Conservation (phyloP, 352 stramenopile genomes). For the Pythium dissimile region DNA sequence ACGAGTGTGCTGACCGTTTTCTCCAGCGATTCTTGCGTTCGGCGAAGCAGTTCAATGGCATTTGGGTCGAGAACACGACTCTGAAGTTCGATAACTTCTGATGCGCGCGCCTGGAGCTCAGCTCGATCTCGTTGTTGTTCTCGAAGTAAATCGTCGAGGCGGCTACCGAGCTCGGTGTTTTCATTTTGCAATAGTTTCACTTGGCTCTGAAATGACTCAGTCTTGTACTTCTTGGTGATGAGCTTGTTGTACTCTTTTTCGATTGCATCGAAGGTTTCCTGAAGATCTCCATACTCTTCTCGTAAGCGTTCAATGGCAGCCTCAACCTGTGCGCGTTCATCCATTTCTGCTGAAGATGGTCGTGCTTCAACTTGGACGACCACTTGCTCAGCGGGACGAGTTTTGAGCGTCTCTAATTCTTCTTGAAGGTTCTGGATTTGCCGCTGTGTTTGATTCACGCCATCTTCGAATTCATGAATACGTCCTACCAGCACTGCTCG, state of each 20-base stretch:
- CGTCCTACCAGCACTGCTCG: background rate
- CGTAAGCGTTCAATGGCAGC: slow-evolving; percentile 33
- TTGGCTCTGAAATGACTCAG: slow-evolving; percentile 70
- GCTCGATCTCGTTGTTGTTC: slow-evolving; percentile 40
- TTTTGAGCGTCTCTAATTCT: background rate
- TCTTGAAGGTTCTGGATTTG: background rate
- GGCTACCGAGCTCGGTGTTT: slow-evolving; percentile 44
- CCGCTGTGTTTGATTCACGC: background rate
- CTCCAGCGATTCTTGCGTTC: slow-evolving; percentile 64
- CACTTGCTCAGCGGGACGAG: slow-evolving; percentile 9
- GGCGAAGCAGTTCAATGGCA: slow-evolving; percentile 42
- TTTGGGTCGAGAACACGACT: slow-evolving; percentile 47
- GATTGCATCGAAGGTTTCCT: slow-evolving; percentile 23
- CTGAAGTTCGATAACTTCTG: slow-evolving; percentile 48
- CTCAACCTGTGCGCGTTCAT: slow-evolving; percentile 14
- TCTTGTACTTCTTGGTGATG: slow-evolving; percentile 70
- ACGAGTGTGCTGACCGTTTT: slow-evolving; percentile 64
- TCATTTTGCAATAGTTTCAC: slow-evolving; percentile 62
- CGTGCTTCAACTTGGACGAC: slow-evolving; percentile 2
- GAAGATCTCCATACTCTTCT: slow-evolving; percentile 23
- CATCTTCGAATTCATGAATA: slow-evolving; percentile 16
- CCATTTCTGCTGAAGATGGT: slow-evolving; percentile 2
- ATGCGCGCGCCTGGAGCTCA: slow-evolving; percentile 32
- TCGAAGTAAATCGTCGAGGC: slow-evolving; percentile 43
- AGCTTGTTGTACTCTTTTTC: slow-evolving; percentile 51